Evolutionary conservation across 2,329 filamentous ascomycete species (phyloP), one percentile per base, ranked within the genome.

Genomic region (Calonectria honghensis): DNA sequence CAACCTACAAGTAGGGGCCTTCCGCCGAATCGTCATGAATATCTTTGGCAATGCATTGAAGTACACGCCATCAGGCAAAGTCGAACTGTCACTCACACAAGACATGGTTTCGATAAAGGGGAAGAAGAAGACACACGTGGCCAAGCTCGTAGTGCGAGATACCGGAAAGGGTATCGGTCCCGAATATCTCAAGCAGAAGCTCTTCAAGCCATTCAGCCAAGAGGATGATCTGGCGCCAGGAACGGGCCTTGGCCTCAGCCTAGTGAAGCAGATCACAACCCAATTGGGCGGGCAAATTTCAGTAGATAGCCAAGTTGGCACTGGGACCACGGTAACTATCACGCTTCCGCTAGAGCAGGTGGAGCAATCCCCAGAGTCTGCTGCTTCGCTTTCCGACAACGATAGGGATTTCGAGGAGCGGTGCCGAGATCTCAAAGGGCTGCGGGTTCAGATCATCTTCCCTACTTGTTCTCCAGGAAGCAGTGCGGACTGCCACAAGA

Each of bases 131-230:
- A 72, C 78, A 24, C 67, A 73, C 13, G 70, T 76, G 14, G 77
- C 84, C 5, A 81, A 78, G 0, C 78, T 92, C 7, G 89, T 86
- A 0, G 89, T 95, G 1, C 85, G 87, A 0, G 93, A 95, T 77
- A 93, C 93, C 0, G 93, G 93, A 1, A 88, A 88, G 61, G 93
- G 93, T 1, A 95, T 95, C 41, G 89, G 89, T 0, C 86, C 90
- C 6, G 90, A 93, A 13, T 95, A 91, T 76, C 83, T 94, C 16
- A 86, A 89, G 29, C 88, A 90, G 10, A 88, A 89, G 16, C 83
- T 94, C 0, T 95, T 92, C 79, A 90, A 88, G 0, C 91, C 92
- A 0, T 94, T 94, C 74, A 83, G 87, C 0, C 93, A 95, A 75
- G 93, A 94, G 78, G 88, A 94, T 63, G 83, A 86, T 0, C 82